phyloP scores from a whole-genome alignment of 768 basidiomycete species.

The Calvatia gigantea region DNA sequence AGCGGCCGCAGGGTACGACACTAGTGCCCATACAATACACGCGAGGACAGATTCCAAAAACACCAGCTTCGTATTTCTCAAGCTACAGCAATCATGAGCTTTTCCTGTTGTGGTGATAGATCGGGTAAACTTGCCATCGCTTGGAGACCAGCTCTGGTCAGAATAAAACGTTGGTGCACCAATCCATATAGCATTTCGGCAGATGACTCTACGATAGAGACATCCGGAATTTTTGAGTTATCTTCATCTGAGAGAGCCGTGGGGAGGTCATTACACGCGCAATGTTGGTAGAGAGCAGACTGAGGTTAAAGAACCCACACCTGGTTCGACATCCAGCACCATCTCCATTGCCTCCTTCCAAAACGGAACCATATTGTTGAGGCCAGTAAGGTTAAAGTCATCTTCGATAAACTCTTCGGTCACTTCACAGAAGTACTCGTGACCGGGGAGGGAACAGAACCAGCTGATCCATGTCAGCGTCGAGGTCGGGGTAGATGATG shows the following conservation, averaged over 20 bases:
- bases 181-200: slow-evolving; percentile 97
- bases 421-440: slow-evolving; percentile 98
- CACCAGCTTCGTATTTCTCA: slow-evolving; percentile 90
- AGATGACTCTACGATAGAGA: slow-evolving; percentile 96
- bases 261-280: slow-evolving; percentile 18
- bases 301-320: slow-evolving; percentile 44
- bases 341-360: slow-evolving; percentile 99
- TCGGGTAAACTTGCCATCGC: slow-evolving; percentile 69
- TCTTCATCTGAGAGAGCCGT: slow-evolving; percentile 69
- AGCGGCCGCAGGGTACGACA: slow-evolving; percentile 92
- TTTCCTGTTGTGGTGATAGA: slow-evolving; percentile 12
- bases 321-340: slow-evolving; percentile 98
- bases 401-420: slow-evolving; percentile 99
- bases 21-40: slow-evolving; percentile 89
- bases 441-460: slow-evolving; percentile 93
- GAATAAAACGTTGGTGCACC: slow-evolving; percentile 95
- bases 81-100: slow-evolving; percentile 48
- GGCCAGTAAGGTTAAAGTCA: slow-evolving; percentile 96
- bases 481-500: slow-evolving; percentile 87
- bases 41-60: slow-evolving; percentile 93
- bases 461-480: slow-evolving; percentile 94
- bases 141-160: slow-evolving; percentile 90
- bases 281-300: slow-evolving; percentile 1
- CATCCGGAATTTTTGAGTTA: slow-evolving; percentile 93
- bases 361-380: slow-evolving; percentile 95